Conservation (phyloP, 139 green algal genomes). For the Yamagishiella unicocca region DNA sequence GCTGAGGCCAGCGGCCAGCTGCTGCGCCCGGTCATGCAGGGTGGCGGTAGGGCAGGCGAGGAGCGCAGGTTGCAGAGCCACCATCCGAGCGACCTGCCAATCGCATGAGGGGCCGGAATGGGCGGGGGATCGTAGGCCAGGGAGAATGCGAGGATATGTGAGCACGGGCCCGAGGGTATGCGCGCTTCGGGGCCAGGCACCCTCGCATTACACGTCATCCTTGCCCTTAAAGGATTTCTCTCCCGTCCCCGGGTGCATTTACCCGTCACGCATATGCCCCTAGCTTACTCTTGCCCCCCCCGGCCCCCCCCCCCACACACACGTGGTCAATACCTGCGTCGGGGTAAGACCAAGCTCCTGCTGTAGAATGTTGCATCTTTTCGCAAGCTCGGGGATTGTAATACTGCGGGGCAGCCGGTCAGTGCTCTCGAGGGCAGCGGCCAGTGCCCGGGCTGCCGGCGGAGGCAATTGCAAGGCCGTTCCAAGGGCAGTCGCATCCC, state of each 20-base stretch:
- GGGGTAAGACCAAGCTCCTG: neutral
- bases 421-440: neutral
- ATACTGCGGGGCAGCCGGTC: neutral
- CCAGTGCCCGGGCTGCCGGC: neutral
- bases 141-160: too few relatives aligned
- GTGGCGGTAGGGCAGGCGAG: conserved; percentile 29
- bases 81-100: conserved; percentile 22
- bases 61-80: conserved; percentile 3
- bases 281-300: too few relatives aligned
- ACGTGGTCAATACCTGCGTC: conserved; percentile 25
- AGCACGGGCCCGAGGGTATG: too few relatives aligned
- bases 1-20: neutral
- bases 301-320: too few relatives aligned
- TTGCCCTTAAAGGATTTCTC: too few relatives aligned
- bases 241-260: too few relatives aligned
- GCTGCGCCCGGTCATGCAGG: neutral
- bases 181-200: too few relatives aligned
- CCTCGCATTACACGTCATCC: too few relatives aligned
- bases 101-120: neutral
- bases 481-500: neutral
- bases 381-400: neutral
- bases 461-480: neutral
- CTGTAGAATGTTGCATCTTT: conserved; percentile 8
- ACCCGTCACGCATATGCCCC: too few relatives aligned
- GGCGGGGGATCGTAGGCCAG: too few relatives aligned